A percentile compares a stretch with the other conserved stretches of the same genome.
Conservation (phyloP, 495 filamentous ascomycete species). For the Xylaria sp. region DNA sequence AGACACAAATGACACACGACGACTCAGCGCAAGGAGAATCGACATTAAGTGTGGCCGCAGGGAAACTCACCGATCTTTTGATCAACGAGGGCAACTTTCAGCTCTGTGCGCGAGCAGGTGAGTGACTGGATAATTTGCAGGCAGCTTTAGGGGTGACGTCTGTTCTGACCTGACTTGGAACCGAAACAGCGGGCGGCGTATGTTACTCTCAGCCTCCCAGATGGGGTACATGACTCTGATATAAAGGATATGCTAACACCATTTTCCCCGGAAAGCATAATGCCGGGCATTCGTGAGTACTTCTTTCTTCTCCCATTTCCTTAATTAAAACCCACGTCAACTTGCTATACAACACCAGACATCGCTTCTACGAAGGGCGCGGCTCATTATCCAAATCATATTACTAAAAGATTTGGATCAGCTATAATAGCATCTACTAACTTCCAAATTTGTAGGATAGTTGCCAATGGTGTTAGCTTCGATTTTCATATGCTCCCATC, state of each 20-base stretch:
- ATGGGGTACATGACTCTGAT: not conserved
- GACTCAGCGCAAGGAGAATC: not conserved
- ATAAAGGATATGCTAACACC: not conserved
- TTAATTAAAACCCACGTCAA: not conserved
- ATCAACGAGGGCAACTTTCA: constrained; percentile 16
- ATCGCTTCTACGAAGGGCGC: not conserved
- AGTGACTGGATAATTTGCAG: not conserved
- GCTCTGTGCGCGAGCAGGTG: constrained; percentile 8
- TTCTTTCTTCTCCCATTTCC: not conserved
- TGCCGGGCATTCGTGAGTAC: constrained; percentile 15
- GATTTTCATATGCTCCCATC: constrained; percentile 70
- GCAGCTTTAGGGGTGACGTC: not conserved
- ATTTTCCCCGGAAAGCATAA: not conserved
- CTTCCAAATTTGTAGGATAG: not conserved
- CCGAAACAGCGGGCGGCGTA: not conserved
- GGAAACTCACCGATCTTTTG: constrained; percentile 8
- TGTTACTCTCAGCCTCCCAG: not conserved
- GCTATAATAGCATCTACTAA: not conserved
- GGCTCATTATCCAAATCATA: not conserved
- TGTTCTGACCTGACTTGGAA: not conserved
- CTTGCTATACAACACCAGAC: not conserved
- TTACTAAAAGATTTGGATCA: not conserved
- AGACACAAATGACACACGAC: not conserved
- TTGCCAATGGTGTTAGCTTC: not conserved
- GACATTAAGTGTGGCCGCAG: not conserved